Evolutionary conservation across 805 yeast species (phyloP).

Genomic region (Lipomyces chichibuensis): DNA sequence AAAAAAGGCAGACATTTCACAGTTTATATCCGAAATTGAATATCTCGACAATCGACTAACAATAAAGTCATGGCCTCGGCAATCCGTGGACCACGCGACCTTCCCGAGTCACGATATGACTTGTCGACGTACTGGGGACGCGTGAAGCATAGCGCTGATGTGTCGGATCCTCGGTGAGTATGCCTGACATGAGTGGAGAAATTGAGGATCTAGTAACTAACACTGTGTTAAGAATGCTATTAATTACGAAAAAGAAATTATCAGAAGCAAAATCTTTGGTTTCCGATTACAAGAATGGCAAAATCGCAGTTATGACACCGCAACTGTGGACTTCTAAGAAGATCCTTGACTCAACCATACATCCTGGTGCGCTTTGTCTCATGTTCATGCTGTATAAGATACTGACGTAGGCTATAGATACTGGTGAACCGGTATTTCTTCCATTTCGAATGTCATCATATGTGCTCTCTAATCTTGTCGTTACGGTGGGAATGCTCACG

Average conservation of each 20-base stretch:
- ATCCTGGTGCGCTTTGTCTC: slow-evolving; percentile 55
- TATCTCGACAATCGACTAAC: not conserved
- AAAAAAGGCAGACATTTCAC: not conserved
- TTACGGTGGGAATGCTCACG: slow-evolving; percentile 96
- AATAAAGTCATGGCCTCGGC: slow-evolving; percentile 76
- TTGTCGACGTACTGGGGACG: slow-evolving; percentile 87
- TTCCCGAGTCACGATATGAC: slow-evolving; percentile 82
- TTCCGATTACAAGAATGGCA: slow-evolving; percentile 74
- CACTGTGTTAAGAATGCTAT: slow-evolving; percentile 57
- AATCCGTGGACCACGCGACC: slow-evolving; percentile 74
- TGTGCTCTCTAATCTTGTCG: slow-evolving; percentile 89
- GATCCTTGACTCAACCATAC: slow-evolving; percentile 86
- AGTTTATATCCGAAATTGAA: not conserved
- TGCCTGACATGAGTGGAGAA: not conserved
- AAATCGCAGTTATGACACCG: slow-evolving; percentile 65
- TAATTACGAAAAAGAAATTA: slow-evolving; percentile 68
- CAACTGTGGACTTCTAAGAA: slow-evolving; percentile 88
- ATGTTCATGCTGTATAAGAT: not conserved
- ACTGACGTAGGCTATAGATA: slow-evolving; percentile 52
- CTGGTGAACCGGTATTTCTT: slow-evolving; percentile 85
- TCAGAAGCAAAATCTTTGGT: slow-evolving; percentile 65
- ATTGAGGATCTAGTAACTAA: not conserved
- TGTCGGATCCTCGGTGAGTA: slow-evolving; percentile 72
- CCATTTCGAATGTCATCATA: slow-evolving; percentile 98
- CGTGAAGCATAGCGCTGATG: slow-evolving; percentile 89